Base-by-base conservation (phyloP, 805 yeast genomes). In the Kluyveromyces aestuarii region DNA sequence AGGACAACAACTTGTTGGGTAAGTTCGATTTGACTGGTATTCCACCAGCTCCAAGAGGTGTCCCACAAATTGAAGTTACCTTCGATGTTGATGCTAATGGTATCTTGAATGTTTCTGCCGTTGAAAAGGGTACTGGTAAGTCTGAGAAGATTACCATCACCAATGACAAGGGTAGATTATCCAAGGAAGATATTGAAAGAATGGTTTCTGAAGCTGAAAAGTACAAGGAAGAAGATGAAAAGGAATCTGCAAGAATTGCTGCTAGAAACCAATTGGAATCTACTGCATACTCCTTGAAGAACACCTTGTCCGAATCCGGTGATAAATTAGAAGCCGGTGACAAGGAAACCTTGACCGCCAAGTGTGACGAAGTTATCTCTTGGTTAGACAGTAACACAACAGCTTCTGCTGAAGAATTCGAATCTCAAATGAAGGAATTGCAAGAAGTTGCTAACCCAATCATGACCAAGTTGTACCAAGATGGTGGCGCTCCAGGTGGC, bases 1-100 rank as follows among this genome's bases (percentile, higher is more conserved):
- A 84, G 79, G 98, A 91, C 74, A 90, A 90, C 86, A 90, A 89
- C 84, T 73, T 88, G 71, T 84, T 90, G 67, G 97, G 97, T 80
- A 90, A 90, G 77, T 90, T 90, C 77, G 97, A 90, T 75, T 81
- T 90, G 66, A 74, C 93, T 60, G 96, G 96, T 71, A 90, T 90
- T 58, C 97, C 97, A 68, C 96, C 97, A 62, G 96, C 96, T 48
- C 96, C 96, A 76, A 88, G 96, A 79, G 97, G 97, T 82, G 95
- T 86, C 64, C 97, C 97, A 67, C 96, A 89, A 78, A 84, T 90
- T 66, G 97, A 90, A 81, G 97, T 90, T 61, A 89, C 96, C 63
- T 90, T 90, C 70, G 97, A 90, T 72, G 77, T 90, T 67, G 97
- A 90, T 72, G 96, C 97, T 61, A 90, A 90, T 73, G 97, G 97